These are phyloP conservation scores for Fusarium humuli DNA, from an alignment of 2,329 filamentous ascomycete genomes.

Conservation along the genomic window DNA sequence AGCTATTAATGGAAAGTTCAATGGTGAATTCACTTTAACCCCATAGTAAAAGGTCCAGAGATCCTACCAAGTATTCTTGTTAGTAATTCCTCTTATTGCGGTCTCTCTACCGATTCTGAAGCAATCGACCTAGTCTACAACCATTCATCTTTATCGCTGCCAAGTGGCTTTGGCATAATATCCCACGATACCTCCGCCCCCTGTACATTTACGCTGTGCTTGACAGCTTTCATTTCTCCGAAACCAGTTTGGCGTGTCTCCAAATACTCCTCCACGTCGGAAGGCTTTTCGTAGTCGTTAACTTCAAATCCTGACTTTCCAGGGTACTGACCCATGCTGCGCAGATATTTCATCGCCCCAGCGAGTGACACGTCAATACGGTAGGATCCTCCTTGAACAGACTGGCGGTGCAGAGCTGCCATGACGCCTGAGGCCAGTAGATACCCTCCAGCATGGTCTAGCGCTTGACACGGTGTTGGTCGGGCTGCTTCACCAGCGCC, in stretches of 20 bases:
- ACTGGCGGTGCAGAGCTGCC: background rate
- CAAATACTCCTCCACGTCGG: background rate
- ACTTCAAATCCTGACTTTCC: background rate
- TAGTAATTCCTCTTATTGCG: no score
- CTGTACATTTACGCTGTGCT: background rate
- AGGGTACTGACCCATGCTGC: background rate
- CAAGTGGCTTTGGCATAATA: background rate
- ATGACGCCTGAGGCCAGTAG: background rate
- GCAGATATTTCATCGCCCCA: slow-evolving; percentile 1
- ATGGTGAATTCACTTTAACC: no score
- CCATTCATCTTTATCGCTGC: background rate
- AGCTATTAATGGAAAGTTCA: no score
- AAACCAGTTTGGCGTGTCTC: background rate
- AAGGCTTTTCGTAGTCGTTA: background rate
- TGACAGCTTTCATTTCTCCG: background rate
- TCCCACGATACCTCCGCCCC: background rate
- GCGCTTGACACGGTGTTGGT: background rate
- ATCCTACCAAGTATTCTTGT: no score
- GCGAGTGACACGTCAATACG: background rate
- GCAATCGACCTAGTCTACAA: background rate
- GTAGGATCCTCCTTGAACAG: background rate
- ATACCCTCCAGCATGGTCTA: background rate
- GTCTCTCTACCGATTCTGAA: no score
- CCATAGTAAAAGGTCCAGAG: no score
- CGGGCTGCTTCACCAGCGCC: background rate